phyloP scores from a whole-genome alignment of 164 flowering plant genomes.

The Nymphaea thermarum region DNA sequence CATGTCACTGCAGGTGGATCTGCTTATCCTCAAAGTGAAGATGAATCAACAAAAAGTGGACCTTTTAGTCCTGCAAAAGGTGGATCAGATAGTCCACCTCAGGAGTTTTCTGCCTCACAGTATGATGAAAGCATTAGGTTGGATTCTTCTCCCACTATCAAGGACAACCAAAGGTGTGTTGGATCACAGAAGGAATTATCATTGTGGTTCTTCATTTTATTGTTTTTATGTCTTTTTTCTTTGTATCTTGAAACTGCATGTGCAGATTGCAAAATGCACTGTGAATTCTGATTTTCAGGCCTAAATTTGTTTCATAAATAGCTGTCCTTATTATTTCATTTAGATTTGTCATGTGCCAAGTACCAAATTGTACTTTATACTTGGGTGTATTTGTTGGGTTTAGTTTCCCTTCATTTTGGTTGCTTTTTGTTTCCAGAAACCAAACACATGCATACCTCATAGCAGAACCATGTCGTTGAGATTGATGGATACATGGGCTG shows the following conservation, averaged over 20 bases:
- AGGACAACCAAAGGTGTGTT: conserved; percentile 44
- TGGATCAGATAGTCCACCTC: conserved; percentile 35
- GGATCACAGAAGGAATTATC: not conserved
- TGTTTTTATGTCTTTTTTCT: too few relatives aligned
- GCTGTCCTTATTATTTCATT: not conserved
- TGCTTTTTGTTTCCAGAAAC: not conserved
- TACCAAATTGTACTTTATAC: too few relatives aligned
- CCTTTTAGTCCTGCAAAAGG: conserved; percentile 37
- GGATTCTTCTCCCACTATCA: conserved; percentile 44
- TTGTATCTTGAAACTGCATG: not conserved
- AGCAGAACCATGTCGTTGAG: too few relatives aligned
- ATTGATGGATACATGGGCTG: too few relatives aligned
- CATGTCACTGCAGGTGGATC: conserved; percentile 27
- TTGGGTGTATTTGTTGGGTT: not conserved
- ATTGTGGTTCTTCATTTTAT: not conserved
- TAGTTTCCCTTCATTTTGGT: not conserved
- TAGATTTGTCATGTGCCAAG: not conserved
- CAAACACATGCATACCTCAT: not conserved
- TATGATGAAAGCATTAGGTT: conserved; percentile 17
- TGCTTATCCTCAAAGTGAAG: conserved; percentile 27
- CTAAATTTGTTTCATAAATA: not conserved
- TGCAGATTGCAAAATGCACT: not conserved
- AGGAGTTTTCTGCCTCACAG: conserved; percentile 31
- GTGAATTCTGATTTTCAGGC: not conserved
- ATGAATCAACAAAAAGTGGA: conserved; percentile 42